Evolutionary conservation across 306 rosid species (phyloP), one percentile per base, ranked within the genome.

Genomic region (Castanea sativa): DNA sequence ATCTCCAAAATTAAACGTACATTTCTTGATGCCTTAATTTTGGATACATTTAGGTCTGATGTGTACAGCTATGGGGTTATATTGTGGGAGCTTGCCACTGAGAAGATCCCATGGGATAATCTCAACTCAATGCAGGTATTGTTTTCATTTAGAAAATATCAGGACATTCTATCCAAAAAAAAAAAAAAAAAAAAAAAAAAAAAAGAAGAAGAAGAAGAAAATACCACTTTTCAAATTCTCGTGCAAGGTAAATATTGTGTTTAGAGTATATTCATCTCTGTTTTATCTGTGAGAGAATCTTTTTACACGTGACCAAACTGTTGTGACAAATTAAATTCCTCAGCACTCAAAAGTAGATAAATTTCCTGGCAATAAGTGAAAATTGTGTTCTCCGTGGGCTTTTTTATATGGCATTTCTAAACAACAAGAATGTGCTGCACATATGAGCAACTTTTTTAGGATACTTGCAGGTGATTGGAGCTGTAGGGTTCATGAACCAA

Each of bases 401-500:
- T 72, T 81, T 43, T 67, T 52, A 21, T 51, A 70, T 69, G 51
- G 60, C 30, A 45, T 1, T 35, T 41, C 16, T n/a, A 41, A 49
- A 43, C 10, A 71, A 15, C 3, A 51, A 45, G 14, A 25, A 7
- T 49, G 41, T 75, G 56, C 77, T 75, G 78, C 87, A 73, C 65
- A 76, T 85, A 84, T 88, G 89, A 92, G 80, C 82, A 70, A 49
- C 83, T 79, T 70, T 57, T 86, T 83, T 88, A 82, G 88, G 85
- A 80, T 78, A 69, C 73, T 77, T 87, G 87, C 93, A 96, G 99
- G 99, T 96, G 73, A 89, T 96, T 84, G 99, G 98, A 77, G 99
- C 99, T 80, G 99, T 96, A 8, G 99, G 99, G 83, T 96, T 96
- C 88, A 96, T 96, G 98, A 84, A 93, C 78, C 98, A 96, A 87